Evolutionary conservation across 2,329 filamentous ascomycete genomes (phyloP).

Genomic region (Hansfordia pulvinata): DNA sequence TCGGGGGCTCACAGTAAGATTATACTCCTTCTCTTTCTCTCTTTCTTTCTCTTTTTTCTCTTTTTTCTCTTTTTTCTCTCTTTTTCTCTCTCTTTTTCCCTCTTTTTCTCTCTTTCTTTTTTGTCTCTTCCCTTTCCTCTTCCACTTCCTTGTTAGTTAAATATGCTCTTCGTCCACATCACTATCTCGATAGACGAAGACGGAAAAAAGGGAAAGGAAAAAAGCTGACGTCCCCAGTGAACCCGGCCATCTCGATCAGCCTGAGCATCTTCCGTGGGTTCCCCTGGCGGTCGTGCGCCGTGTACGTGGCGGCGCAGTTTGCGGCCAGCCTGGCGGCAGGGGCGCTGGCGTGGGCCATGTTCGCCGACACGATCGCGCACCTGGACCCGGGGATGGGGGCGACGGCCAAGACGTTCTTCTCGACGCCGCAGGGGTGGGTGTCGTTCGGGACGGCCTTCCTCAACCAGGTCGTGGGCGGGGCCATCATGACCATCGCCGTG

Average conservation of each 20-base stretch:
- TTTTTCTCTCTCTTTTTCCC: too few species aligned
- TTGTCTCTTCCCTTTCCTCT: too few species aligned
- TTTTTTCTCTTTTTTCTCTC: too few species aligned
- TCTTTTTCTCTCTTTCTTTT: too few species aligned
- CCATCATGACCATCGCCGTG: conserved; percentile 21
- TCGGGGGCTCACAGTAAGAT: conserved; percentile 16
- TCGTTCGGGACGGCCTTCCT: conserved; percentile 15
- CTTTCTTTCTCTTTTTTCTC: too few species aligned
- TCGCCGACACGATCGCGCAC: conserved; percentile 15
- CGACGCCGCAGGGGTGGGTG: conserved; percentile 16
- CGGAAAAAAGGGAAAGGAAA: too few species aligned
- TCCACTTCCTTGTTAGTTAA: too few species aligned
- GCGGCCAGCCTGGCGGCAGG: conserved; percentile 15
- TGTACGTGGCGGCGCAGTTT: conserved; percentile 18
- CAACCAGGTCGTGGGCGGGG: conserved; percentile 20
- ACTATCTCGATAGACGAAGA: too few species aligned
- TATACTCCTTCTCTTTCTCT: too few species aligned
- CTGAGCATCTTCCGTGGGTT: conserved; percentile 21
- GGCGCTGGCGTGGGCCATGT: conserved; percentile 16
- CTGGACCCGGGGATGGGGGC: conserved; percentile 16
- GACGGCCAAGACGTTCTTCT: conserved; percentile 19
- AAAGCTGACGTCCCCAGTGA: too few species aligned
- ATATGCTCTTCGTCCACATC: too few species aligned
- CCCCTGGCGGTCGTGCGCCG: conserved; percentile 17
- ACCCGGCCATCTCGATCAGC: conserved; percentile 21